Evolutionary conservation across 108 stramenopile genomes (phyloP), one percentile per base, ranked within the genome.

Genomic region (Cyclostephanos tholiformis): DNA sequence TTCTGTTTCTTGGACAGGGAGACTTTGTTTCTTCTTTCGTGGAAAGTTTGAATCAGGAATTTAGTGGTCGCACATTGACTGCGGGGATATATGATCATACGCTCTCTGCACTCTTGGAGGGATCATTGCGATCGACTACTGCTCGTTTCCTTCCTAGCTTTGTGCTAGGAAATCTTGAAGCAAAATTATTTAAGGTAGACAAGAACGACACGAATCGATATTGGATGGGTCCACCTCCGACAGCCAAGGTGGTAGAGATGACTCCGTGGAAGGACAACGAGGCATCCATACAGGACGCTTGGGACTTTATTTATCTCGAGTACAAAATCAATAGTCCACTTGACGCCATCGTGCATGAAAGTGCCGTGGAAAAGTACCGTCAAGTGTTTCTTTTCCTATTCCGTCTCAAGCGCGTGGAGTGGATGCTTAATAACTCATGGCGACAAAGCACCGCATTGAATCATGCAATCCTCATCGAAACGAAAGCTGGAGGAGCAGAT

Each of bases 1-100:
- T 98, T 69, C 63, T 99, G 26, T 86, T 98, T 39, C 85, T 98
- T 14, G 97, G 97, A 23, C 98, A 97, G 82, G 99, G 98, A 12
- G 98, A 99, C 73, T 97, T 98, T 64, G 92, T 96, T 65, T 86
- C 89, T 25, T 82, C 89, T 4, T 86, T 99, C 26, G 91, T 98
- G 70, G 95, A 97, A 63, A 89, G 94, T 9, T 65, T 95, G 32
- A 71, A 86, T 66, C 26, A 76, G 10, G 94, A 92, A 70, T 92
- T 88, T 76, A 80, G 83, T 44, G 83, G 78, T 6, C 48, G 71
- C 14, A 68, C 67, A 26, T 75, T 81, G 4, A 65, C 88, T 23
- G 74, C 73, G 6, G 91, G 89, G 11, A 85, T 97, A 22, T 96
- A 92, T 59, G 75, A 85, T 17, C 93, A 97, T 78, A 82, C 90